These are phyloP conservation scores for Aspergillus affinis DNA, from an alignment of 495 filamentous ascomycete genomes.

Conservation along the genomic window DNA sequence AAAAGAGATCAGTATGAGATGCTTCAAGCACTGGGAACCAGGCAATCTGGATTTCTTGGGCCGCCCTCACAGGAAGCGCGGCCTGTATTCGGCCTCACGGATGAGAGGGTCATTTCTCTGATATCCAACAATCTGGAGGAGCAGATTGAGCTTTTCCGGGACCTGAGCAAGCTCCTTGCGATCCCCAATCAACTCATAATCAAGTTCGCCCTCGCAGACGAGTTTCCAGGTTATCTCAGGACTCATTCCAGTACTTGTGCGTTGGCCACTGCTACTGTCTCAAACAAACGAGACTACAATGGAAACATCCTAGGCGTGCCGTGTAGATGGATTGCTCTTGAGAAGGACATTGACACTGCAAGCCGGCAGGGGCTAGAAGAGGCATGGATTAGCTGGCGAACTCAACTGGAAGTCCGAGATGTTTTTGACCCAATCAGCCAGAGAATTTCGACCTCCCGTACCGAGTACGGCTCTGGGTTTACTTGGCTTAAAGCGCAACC, in stretches of 20 bases:
- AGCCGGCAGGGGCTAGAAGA: neutral
- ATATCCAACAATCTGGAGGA: conserved; percentile 2
- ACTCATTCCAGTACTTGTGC: neutral
- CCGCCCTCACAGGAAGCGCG: neutral
- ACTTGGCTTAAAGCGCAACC: neutral
- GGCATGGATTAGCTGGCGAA: neutral
- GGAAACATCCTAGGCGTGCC: neutral
- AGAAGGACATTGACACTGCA: neutral
- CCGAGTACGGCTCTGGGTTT: neutral
- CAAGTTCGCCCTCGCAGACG: conserved; percentile 1
- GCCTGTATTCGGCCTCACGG: conserved; percentile 1
- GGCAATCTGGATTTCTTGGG: conserved; percentile 2
- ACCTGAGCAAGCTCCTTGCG: neutral
- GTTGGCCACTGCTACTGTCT: neutral
- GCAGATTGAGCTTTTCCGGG: conserved; percentile 1
- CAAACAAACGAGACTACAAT: neutral
- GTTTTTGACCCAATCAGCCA: neutral
- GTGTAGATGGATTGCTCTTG: neutral
- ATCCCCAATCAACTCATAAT: neutral
- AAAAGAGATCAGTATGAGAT: conserved; percentile 1
- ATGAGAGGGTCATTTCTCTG: neutral
- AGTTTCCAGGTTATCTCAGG: conserved; percentile 4
- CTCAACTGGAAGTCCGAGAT: neutral
- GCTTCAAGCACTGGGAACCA: neutral
- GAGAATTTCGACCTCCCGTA: conserved; percentile 1